Conservation (phyloP, 495 filamentous ascomycete genomes). For the Xylaria sp. region DNA sequence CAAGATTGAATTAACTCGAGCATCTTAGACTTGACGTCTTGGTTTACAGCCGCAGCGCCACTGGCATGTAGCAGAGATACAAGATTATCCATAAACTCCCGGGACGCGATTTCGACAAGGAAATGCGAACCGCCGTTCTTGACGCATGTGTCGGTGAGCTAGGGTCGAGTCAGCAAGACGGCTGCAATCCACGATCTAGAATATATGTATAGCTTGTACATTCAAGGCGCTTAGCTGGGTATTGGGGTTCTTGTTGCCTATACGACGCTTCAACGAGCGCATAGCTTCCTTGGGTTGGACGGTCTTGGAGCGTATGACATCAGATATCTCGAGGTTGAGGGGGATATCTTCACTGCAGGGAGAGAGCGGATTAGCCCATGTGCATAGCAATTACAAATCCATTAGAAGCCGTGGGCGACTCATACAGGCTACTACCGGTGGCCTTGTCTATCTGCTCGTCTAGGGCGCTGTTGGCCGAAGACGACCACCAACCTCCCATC, state of each 20-base stretch:
- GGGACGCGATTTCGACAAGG: slow-evolving; percentile 89
- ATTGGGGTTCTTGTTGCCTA: slow-evolving; percentile 97
- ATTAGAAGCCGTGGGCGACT: neutral
- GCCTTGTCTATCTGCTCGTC: slow-evolving; percentile 97
- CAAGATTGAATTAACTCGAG: slow-evolving; percentile 92
- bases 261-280: slow-evolving; percentile 89
- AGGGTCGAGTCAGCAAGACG: slow-evolving; percentile 45
- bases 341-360: slow-evolving; percentile 92
- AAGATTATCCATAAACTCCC: slow-evolving; percentile 98
- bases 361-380: slow-evolving; percentile 27
- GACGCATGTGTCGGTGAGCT: slow-evolving; percentile 95
- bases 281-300: slow-evolving; percentile 97
- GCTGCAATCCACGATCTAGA: neutral
- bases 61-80: slow-evolving; percentile 85
- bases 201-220: slow-evolving; percentile 54
- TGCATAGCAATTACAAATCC: neutral
- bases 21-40: slow-evolving; percentile 87
- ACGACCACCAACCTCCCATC: slow-evolving; percentile 93
- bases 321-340: slow-evolving; percentile 95
- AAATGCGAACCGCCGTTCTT: slow-evolving; percentile 99
- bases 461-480: slow-evolving; percentile 75
- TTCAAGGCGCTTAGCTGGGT: slow-evolving; percentile 91
- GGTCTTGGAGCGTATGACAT: slow-evolving; percentile 93
- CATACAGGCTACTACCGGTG: slow-evolving; percentile 89
- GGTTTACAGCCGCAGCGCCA: slow-evolving; percentile 76